Percentiles rank a stretch among this genome's conserved stretches.
Conservation (phyloP, 2,329 filamentous ascomycete species). For the Arthrinium puccinioides region DNA sequence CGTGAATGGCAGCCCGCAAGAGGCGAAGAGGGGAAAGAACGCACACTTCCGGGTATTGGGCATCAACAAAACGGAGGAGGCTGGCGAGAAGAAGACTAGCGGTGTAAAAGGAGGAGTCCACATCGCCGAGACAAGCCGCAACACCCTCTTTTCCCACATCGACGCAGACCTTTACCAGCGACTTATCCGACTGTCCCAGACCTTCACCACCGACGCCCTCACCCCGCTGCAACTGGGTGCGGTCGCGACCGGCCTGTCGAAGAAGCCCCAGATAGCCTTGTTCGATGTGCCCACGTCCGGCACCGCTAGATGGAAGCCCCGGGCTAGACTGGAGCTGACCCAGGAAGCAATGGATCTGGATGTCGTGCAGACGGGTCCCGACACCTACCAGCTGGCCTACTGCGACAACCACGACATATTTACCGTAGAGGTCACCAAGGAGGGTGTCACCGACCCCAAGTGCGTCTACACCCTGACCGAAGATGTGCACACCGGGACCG, state of each 20-base stretch:
- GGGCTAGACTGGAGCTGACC: slow-evolving; percentile 41
- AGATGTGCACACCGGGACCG: slow-evolving; percentile 25
- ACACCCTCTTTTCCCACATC: slow-evolving; percentile 43
- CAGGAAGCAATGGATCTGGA: slow-evolving; percentile 64
- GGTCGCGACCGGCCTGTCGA: slow-evolving; percentile 70
- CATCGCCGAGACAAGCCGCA: slow-evolving; percentile 44
- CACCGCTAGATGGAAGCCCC: slow-evolving; percentile 41
- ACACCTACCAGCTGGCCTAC: slow-evolving; percentile 67
- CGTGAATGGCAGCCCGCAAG: slow-evolving; percentile 71
- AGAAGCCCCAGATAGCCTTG: slow-evolving; percentile 69
- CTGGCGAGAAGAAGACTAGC: slow-evolving; percentile 25
- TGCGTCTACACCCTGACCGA: slow-evolving; percentile 50
- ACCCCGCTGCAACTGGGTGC: slow-evolving; percentile 68
- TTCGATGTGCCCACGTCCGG: slow-evolving; percentile 60
- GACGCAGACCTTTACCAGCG: slow-evolving; percentile 53
- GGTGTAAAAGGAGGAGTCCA: slow-evolving; percentile 22
- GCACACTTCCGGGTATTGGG: slow-evolving; percentile 75
- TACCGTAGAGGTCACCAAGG: slow-evolving; percentile 44
- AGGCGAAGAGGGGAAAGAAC: slow-evolving; percentile 70
- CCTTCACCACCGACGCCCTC: slow-evolving; percentile 34
- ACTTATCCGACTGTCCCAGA: slow-evolving; percentile 46
- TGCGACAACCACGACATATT: slow-evolving; percentile 72
- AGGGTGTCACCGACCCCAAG: slow-evolving; percentile 36
- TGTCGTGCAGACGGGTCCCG: slow-evolving; percentile 53
- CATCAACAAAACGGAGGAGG: slow-evolving; percentile 36